Base-by-base conservation (phyloP, 768 basidiomycete species). In the Leccinum rimulosum region DNA sequence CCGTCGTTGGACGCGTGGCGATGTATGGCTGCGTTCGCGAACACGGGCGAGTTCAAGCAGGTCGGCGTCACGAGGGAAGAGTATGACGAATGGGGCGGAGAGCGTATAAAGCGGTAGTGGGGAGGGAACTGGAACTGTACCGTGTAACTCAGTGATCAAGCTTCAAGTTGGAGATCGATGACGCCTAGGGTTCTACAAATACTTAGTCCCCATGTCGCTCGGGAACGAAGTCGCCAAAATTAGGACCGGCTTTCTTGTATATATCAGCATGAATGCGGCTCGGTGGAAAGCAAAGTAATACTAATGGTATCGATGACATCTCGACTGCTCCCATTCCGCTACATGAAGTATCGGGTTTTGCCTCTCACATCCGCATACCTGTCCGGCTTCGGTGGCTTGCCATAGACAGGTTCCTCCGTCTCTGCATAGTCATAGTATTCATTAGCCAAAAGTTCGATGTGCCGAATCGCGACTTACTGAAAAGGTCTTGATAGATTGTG, bases 31-130 rank as follows among this genome's bases (percentile, higher is more conserved):
- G 80, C 80, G 52, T 89, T 89, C 66, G 83, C 85, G 40, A 72
- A 70, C 62, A 83, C 82, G 19, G 74, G 77, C 0, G 83, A 80
- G 58, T 87, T 89, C 65, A 58, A 64, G 49, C 70, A 69, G 33
- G 81, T 84, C 1, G 80, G 83, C 3, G 82, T 96, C 40, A 91
- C 88, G 15, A 80, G 78, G 65, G 84, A 81, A 5, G 92, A 98
- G 70, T 99, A 98, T 64, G 86, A 93, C 8, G 97, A 99, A 71
- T 83, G 85, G 74, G 96, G 97, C 0, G 85, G 84, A 2, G 95
- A 97, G 73, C 82, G 92, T 60, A 79, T 95, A 59, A 91, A 88
- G 72, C 82, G 82, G 69, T 97, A 96, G 89, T 92, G 89, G 84
- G 93, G 93, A 70, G 88, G 95, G 8, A 98, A 98, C 70, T 91